Percentiles rank a stretch among this genome's conserved stretches.
Evolutionary conservation across 495 filamentous ascomycete species (phyloP).

Genomic region (Delitschia confertaspora): DNA sequence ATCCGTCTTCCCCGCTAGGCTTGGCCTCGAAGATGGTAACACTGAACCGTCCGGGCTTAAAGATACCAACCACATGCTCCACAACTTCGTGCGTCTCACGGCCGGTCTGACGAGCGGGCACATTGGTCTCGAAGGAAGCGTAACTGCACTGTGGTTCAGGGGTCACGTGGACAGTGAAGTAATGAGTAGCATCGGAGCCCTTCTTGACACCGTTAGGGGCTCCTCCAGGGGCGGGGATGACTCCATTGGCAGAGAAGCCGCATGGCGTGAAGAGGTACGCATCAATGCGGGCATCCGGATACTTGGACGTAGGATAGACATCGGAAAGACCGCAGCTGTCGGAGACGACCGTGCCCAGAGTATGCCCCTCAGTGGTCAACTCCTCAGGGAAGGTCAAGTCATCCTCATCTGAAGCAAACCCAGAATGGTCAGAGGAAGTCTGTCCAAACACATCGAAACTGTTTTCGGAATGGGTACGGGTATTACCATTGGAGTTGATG

Average conservation of each 20-base stretch:
- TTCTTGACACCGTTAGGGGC: constrained; percentile 38
- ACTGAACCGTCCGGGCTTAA: constrained; percentile 92
- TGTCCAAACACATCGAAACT: constrained; percentile 75
- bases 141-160: constrained; percentile 98
- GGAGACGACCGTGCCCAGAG: constrained; percentile 86
- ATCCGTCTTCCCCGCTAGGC: constrained; percentile 39
- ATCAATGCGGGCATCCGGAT: constrained; percentile 89
- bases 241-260: constrained; percentile 96
- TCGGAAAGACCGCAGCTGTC: constrained; percentile 82
- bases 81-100: constrained; percentile 84
- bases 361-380: constrained; percentile 85
- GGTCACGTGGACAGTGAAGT: constrained; percentile 98
- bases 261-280: constrained; percentile 96
- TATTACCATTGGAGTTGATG: constrained; percentile 29
- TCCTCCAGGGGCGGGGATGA: constrained; percentile 67
- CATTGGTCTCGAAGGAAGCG: constrained; percentile 97
- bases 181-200: constrained; percentile 55
- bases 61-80: constrained; percentile 88
- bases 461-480: constrained; percentile 34
- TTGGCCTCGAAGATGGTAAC: constrained; percentile 96
- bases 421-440: constrained; percentile 58
- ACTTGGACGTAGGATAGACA: constrained; percentile 76
- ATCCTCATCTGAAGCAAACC: constrained; percentile 48
- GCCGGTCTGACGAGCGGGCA: constrained; percentile 80
- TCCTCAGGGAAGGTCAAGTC: constrained; percentile 54